Evolutionary conservation across 768 basidiomycete species (phyloP).

Genomic region (Hydnomerulius pinastri): DNA sequence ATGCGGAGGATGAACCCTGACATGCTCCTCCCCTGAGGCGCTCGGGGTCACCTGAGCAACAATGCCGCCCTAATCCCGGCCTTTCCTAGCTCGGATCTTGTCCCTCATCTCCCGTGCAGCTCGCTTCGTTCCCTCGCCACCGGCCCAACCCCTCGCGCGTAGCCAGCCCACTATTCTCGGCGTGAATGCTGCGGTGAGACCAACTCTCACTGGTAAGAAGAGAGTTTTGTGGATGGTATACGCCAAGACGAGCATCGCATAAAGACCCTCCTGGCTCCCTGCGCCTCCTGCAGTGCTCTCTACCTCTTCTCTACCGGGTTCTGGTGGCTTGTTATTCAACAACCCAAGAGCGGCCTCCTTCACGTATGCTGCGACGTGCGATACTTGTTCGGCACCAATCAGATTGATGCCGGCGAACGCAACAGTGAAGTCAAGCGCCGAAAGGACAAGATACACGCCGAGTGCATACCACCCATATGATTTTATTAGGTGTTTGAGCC

Average conservation of each 20-base stretch:
- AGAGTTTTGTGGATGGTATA: slow-evolving; percentile 96
- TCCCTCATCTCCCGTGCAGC: slow-evolving; percentile 52
- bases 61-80: slow-evolving; percentile 23
- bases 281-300: slow-evolving; percentile 40
- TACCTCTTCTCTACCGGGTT: slow-evolving; percentile 68
- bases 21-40: too few species aligned
- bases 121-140: slow-evolving; percentile 65
- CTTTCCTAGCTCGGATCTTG: slow-evolving; percentile 29
- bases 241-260: slow-evolving; percentile 90
- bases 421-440: slow-evolving; percentile 78
- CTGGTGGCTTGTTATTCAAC: slow-evolving; percentile 54
- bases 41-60: too few species aligned
- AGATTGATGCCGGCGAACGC: slow-evolving; percentile 84
- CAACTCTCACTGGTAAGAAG: slow-evolving; percentile 86
- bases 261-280: slow-evolving; percentile 70
- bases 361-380: slow-evolving; percentile 58
- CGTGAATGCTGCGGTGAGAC: slow-evolving; percentile 83
- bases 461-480: slow-evolving; percentile 96
- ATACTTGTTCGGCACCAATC: slow-evolving; percentile 89
- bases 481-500: slow-evolving; percentile 81
- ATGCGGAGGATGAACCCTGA: too few species aligned
- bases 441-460: slow-evolving; percentile 80
- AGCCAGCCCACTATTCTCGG: slow-evolving; percentile 88
- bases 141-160: slow-evolving; percentile 78
- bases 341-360: slow-evolving; percentile 50